Evolutionary conservation across 371 early-diverging fungal species (phyloP).

Genomic region (Mucor racemosus): DNA sequence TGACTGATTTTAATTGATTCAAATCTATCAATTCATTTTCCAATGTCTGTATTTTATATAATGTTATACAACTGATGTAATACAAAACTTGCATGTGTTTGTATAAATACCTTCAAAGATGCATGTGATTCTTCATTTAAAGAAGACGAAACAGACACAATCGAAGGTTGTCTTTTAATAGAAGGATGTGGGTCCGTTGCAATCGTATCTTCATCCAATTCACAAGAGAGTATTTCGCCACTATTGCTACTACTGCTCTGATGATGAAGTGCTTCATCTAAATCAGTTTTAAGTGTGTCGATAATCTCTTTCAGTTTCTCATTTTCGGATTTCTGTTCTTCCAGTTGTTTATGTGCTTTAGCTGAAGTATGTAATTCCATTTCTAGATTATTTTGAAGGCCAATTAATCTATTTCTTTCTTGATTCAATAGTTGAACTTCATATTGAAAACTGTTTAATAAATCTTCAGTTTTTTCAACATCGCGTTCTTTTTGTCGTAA

Average conservation of each 20-base stretch:
- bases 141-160: slow-evolving; percentile 1
- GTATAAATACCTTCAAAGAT: slow-evolving; percentile 21
- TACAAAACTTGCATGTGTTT: slow-evolving; percentile 2
- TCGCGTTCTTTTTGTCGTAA: slow-evolving; percentile 50
- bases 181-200: not conserved
- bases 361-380: slow-evolving; percentile 47
- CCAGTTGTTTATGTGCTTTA: slow-evolving; percentile 49
- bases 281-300: slow-evolving; percentile 48
- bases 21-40: slow-evolving; percentile 31
- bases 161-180: not conserved
- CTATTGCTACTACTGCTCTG: slow-evolving; percentile 17
- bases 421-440: slow-evolving; percentile 44
- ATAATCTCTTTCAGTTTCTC: slow-evolving; percentile 55
- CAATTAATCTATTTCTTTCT: slow-evolving; percentile 49
- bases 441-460: slow-evolving; percentile 36
- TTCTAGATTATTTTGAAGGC: slow-evolving; percentile 45
- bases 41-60: slow-evolving; percentile 29
- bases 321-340: slow-evolving; percentile 56
- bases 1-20: slow-evolving; percentile 35
- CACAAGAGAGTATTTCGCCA: not conserved
- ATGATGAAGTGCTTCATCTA: slow-evolving; percentile 45
- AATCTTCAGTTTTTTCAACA: slow-evolving; percentile 41
- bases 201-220: not conserved
- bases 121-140: slow-evolving; percentile 10
- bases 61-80: not conserved